A percentile compares a stretch with the other conserved stretches of the same genome.
Evolutionary conservation across 352 stramenopile species (phyloP).

Genomic region (Phytophthora foliorum): DNA sequence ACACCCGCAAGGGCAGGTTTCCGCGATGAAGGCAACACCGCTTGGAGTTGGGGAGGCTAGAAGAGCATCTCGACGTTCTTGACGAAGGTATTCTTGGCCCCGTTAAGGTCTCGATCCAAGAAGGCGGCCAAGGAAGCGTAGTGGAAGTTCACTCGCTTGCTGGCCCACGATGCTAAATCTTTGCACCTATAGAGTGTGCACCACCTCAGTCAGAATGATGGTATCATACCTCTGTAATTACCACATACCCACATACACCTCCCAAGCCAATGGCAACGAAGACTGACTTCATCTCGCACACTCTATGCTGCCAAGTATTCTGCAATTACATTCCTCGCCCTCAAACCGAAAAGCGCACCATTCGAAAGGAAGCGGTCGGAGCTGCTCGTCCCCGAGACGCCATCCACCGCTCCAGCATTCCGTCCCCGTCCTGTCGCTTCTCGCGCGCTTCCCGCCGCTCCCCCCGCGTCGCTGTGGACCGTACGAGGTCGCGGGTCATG

Average conservation of each 20-base stretch:
- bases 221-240: neutral
- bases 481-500: constrained; percentile 34
- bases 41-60: no score
- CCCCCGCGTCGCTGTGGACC: constrained; percentile 5
- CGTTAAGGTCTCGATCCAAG: no score
- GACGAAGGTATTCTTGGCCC: no score
- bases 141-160: no score
- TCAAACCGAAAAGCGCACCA: constrained; percentile 7
- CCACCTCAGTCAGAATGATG: constrained; percentile 19
- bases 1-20: no score
- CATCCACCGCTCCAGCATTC: neutral
- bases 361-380: constrained; percentile 28
- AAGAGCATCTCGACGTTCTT: no score
- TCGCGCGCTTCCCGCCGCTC: constrained; percentile 1
- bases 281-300: constrained; percentile 8
- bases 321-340: neutral
- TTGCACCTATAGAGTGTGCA: no score
- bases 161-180: no score
- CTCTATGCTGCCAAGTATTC: neutral
- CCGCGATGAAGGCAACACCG: no score
- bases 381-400: constrained; percentile 1
- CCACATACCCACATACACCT: neutral
- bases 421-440: neutral
- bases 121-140: no score
- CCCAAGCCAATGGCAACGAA: neutral